A percentile compares a stretch with the other conserved stretches of the same genome.
These are phyloP conservation scores for Physcomitrium patens DNA, from an alignment of 225 moss, liverwort and hornwort species.

Conservation along the genomic window DNA sequence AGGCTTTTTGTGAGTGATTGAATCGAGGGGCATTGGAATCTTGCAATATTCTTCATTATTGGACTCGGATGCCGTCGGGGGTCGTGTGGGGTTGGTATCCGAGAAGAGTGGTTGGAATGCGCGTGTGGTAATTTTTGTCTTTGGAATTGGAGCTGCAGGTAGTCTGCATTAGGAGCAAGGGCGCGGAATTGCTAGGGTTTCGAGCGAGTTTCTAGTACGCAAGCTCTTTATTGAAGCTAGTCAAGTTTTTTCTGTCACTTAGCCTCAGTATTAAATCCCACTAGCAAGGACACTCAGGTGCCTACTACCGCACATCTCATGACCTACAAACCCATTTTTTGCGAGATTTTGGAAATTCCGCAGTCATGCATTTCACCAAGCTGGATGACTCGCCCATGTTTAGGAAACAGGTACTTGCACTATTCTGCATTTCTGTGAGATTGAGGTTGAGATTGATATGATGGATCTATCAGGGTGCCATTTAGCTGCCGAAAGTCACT, in stretches of 20 bases:
- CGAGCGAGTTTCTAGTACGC: not conserved
- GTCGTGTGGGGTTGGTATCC: not conserved
- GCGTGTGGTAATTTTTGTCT: not conserved
- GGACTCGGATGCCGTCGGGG: not conserved
- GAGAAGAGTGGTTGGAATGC: conserved; percentile 1
- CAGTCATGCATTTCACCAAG: conserved; percentile 98
- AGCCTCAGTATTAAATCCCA: not conserved
- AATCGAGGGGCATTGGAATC: conserved; percentile 27
- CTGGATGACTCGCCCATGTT: conserved; percentile 99
- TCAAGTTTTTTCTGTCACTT: conserved; percentile 3
- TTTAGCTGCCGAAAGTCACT: not conserved
- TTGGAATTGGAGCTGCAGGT: conserved; percentile 9
- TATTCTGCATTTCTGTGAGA: not conserved
- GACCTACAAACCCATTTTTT: conserved; percentile 40
- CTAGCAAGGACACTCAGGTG: conserved; percentile 11
- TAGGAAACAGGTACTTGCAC: conserved; percentile 73
- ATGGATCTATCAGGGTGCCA: not conserved
- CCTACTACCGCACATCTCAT: conserved; percentile 43
- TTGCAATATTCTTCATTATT: not conserved
- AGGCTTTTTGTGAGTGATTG: not conserved
- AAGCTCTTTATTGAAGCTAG: conserved; percentile 12
- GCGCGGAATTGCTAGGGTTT: conserved; percentile 41
- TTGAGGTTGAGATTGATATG: not conserved
- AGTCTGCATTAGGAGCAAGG: conserved; percentile 4
- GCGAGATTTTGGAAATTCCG: conserved; percentile 41